Conservation (phyloP, 1,284 basidiomycete genomes). For the Irpex sp. region DNA sequence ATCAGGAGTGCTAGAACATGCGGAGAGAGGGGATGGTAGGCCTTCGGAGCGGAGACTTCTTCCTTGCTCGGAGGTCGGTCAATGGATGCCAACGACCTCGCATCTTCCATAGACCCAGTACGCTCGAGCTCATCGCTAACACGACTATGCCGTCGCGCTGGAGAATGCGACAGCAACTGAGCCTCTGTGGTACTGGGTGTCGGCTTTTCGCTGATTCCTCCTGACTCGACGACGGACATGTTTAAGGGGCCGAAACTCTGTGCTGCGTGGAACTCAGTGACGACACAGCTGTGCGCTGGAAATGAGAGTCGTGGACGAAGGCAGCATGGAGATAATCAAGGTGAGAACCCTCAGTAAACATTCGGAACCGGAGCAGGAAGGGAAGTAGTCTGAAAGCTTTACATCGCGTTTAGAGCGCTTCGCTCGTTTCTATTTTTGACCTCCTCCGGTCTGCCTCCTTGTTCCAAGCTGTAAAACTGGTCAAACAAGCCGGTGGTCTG, state of each 20-base stretch:
- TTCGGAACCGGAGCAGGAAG: not conserved
- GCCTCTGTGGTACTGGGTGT: not conserved
- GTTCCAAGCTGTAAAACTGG: no score
- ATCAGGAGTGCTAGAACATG: conserved; percentile 71
- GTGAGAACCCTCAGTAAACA: not conserved
- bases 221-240: not conserved
- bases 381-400: no score
- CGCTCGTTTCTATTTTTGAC: not conserved
- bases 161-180: not conserved
- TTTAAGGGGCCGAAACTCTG: not conserved
- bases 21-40: conserved; percentile 57
- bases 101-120: conserved; percentile 31
- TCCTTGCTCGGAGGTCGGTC: conserved; percentile 47
- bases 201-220: not conserved
- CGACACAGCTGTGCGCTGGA: not conserved
- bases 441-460: not conserved
- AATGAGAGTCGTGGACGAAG: not conserved
- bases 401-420: no score
- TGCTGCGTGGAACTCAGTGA: not conserved
- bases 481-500: no score
- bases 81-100: conserved; percentile 43
- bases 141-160: conserved; percentile 17
- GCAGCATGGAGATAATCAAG: not conserved
- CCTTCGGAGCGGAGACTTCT: conserved; percentile 40
- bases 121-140: conserved; percentile 33